Evolutionary conservation across 2,329 filamentous ascomycete genomes (phyloP).

Genomic region (Neofusicoccum sp.): DNA sequence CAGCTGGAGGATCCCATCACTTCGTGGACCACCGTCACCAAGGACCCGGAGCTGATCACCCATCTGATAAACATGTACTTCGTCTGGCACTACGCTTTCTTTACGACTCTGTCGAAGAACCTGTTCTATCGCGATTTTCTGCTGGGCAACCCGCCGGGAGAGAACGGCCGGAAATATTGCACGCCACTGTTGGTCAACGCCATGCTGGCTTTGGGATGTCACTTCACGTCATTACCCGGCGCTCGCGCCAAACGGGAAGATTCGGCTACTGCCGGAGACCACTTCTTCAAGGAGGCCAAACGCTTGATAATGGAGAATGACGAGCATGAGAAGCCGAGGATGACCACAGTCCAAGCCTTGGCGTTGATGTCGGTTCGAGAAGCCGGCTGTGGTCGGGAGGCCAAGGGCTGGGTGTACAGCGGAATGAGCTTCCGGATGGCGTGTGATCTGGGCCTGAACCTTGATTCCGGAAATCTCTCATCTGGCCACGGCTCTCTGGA

Average conservation of each 20-base stretch:
- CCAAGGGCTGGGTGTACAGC: conserved; percentile 96
- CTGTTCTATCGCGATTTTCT: conserved; percentile 86
- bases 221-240: conserved; percentile 77
- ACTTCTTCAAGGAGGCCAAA: conserved; percentile 95
- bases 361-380: conserved; percentile 95
- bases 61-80: conserved; percentile 98
- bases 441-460: conserved; percentile 85
- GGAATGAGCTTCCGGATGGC: conserved; percentile 99
- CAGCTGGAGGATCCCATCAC: conserved; percentile 67
- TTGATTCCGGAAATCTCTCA: conserved; percentile 69
- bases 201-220: conserved; percentile 88
- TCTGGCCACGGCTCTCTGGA: conserved; percentile 57
- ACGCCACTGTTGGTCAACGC: conserved; percentile 88
- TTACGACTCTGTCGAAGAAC: conserved; percentile 82
- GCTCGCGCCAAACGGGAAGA: conserved; percentile 71
- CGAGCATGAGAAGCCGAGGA: conserved; percentile 82
- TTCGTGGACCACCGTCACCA: conserved; percentile 85
- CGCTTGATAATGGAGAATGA: conserved; percentile 85
- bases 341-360: conserved; percentile 89
- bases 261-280: conserved; percentile 83
- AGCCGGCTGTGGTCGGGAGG: conserved; percentile 89
- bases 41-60: conserved; percentile 72
- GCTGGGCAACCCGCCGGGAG: conserved; percentile 61
- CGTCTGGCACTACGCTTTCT: conserved; percentile 96
- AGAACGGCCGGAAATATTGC: conserved; percentile 61